Base-by-base conservation (phyloP, 768 basidiomycete genomes). In the Lepiota venenata region DNA sequence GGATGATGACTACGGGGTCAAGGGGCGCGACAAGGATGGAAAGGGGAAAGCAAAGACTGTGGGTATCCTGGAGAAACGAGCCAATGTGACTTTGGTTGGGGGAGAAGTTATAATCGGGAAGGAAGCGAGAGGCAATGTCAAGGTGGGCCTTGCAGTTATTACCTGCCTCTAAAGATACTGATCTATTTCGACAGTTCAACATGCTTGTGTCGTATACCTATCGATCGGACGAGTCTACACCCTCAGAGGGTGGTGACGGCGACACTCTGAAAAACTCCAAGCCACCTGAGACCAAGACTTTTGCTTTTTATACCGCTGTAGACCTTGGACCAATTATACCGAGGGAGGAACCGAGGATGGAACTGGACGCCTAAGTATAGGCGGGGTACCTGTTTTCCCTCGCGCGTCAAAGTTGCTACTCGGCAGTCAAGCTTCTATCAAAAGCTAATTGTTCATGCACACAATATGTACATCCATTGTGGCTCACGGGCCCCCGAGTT, bases 201-300 rank as follows among this genome's bases (percentile, higher is more conserved):
- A 87, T 98, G 83, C 80, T 94, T 57, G 88, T 99, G 1, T 84
- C 92, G 2, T 98, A 93, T 69, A 96, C 93, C 0, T 99, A 98
- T 66, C 83, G 89, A 32, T 88, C 92, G 0, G 96, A 98, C 63
- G 95, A 97, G 56, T 79, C 85, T 20, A 76, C 82, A 2, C 81
- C 83, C 12, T 80, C 83, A 1, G 85, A 87, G 49, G 80, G 82
- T 56, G 82, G 80, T 48, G 66, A 69, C 12, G 68, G 67, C 14
- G 71, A 76, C 39, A 70, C 75, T 15, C 74, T 65, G 1, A 56
- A 63, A 16, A 55, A 71, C n/a, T 66, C 71, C 45, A 82, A 82
- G 58, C 65, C 71, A 0, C 82, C 87, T 2, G 90, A 91, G 65
- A 82, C 85, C 61, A 93, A 93, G 72, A 91, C 88, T 5, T 95